A percentile compares a stretch with the other conserved stretches of the same genome.
Evolutionary conservation across 208 protist genomes (phyloP).

Genomic region (Trypanosoma conorhini): DNA sequence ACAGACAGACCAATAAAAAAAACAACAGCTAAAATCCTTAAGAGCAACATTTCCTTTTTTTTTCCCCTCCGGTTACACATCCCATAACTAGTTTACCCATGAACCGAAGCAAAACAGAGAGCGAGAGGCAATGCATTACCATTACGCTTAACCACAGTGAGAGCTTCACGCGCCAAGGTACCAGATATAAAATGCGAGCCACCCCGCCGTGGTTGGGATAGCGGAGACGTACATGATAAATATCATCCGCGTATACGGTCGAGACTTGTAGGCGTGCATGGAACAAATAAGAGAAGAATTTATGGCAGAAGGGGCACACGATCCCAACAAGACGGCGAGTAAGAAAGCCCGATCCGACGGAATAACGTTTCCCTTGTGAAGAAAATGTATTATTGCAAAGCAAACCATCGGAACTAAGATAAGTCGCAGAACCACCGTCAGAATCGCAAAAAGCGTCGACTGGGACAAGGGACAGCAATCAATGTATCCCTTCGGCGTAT

Average conservation of each 20-base stretch:
- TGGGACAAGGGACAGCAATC: constrained; percentile 1
- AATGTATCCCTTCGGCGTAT: not conserved
- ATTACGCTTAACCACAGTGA: not conserved
- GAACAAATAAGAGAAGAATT: constrained; percentile 31
- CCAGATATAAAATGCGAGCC: constrained; percentile 29
- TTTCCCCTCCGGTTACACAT: not conserved
- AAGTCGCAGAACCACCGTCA: constrained; percentile 48
- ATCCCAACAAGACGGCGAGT: constrained; percentile 20
- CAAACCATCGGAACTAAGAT: constrained; percentile 30
- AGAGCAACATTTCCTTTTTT: not conserved
- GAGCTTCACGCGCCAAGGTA: constrained; percentile 15
- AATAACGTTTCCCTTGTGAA: constrained; percentile 21
- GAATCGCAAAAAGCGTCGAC: constrained; percentile 20
- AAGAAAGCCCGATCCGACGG: constrained; percentile 17
- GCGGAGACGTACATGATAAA: constrained; percentile 25
- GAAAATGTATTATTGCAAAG: constrained; percentile 34
- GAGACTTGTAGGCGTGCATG: constrained; percentile 25
- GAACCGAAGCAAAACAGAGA: not conserved
- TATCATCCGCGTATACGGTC: constrained; percentile 23
- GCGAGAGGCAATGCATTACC: not conserved
- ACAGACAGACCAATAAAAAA: too few relatives aligned
- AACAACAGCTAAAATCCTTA: too few relatives aligned
- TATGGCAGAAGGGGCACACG: constrained; percentile 32
- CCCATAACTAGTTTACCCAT: not conserved
- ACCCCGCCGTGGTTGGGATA: constrained; percentile 21